Conservation (phyloP, 805 yeast species). For the Kodamaea leandrae region DNA sequence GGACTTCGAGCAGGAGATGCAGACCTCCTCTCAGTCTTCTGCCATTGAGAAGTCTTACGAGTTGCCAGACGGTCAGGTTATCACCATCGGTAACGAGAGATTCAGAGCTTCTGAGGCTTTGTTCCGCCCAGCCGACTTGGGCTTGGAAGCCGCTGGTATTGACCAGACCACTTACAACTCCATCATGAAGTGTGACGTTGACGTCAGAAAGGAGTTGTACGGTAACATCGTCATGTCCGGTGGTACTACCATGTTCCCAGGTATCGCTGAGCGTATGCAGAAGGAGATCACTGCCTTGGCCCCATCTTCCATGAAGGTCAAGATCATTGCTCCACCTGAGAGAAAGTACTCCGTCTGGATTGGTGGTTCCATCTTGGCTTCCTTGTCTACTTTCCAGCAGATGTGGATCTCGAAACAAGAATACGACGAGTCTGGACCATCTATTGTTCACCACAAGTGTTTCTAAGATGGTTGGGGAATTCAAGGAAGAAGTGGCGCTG, state of each 20-base stretch:
- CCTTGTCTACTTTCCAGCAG: slow-evolving; percentile 99
- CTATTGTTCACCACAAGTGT: slow-evolving; percentile 96
- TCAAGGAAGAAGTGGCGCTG: not conserved
- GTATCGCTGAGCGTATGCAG: slow-evolving; percentile 99
- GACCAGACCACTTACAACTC: slow-evolving; percentile 96
- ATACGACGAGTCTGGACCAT: slow-evolving; percentile 99
- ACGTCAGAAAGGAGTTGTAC: slow-evolving; percentile 97
- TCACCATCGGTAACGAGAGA: slow-evolving; percentile 99
- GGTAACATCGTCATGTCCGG: slow-evolving; percentile 99
- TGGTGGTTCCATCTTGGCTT: slow-evolving; percentile 99
- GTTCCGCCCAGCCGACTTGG: slow-evolving; percentile 94
- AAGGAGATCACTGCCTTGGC: slow-evolving; percentile 99
- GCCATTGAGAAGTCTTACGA: slow-evolving; percentile 98
- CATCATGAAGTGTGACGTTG: slow-evolving; percentile 98
- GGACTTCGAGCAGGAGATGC: slow-evolving; percentile 99
- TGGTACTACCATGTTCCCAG: slow-evolving; percentile 99
- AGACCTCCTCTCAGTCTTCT: slow-evolving; percentile 97
- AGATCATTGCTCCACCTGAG: slow-evolving; percentile 99
- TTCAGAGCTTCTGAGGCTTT: slow-evolving; percentile 99
- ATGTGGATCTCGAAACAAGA: slow-evolving; percentile 99
- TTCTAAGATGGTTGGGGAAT: slow-evolving; percentile 48
- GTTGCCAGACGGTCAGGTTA: slow-evolving; percentile 99
- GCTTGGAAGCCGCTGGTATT: slow-evolving; percentile 95
- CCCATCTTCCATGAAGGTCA: slow-evolving; percentile 99
- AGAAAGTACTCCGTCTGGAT: slow-evolving; percentile 99